Evolutionary conservation across 148 eudicot species (phyloP), one percentile per base, ranked within the genome.

Genomic region (Polygonum aviculare): DNA sequence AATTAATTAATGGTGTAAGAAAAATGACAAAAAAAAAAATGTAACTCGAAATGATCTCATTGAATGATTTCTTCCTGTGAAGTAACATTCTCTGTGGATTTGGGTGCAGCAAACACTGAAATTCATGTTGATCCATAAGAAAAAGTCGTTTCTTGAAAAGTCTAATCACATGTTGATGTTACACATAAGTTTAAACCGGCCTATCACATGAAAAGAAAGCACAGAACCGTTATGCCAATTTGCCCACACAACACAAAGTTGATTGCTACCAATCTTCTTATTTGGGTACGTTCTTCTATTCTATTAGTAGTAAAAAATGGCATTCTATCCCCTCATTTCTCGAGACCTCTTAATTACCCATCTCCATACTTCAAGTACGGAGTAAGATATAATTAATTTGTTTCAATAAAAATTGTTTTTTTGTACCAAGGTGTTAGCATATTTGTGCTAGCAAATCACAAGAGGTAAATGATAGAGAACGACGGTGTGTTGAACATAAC

Each of bases 221-320:
- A 67, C 9, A 67, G 26, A 22, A 22, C 18, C 21, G 40, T 62
- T 62, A 63, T 3, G 69, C 69, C 14, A 9, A 26, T 33, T 33
- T 33, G 40, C 16, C 9, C 72, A 67, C 72, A 67, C 36, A 35
- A 38, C 72, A 67, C 72, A 67, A 67, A 35, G 72, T 67, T 35
- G 72, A 67, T 67, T 15, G 31, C 31, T 26, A 36, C 11, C 44
- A 67, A 67, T 67, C 72, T 67, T 67, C 45, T 67, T 67, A 38
- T 14, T 26, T 26, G 31, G 31, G 31, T 26, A 26, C 31, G 31
- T 26, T 26, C 31, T 26, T 26, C 31, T 26, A 26, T 26, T 26
- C 31, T 26, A 26, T 26, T 26, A 6, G 72, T 67, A 60, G 69
- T 19, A 7, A 3, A 60, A 26, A 22, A 7, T 57, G 65, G 11